A percentile compares a stretch with the other conserved stretches of the same genome.
Conservation (phyloP, 148 eudicot genomes). For the Nepenthes mirabilis region DNA sequence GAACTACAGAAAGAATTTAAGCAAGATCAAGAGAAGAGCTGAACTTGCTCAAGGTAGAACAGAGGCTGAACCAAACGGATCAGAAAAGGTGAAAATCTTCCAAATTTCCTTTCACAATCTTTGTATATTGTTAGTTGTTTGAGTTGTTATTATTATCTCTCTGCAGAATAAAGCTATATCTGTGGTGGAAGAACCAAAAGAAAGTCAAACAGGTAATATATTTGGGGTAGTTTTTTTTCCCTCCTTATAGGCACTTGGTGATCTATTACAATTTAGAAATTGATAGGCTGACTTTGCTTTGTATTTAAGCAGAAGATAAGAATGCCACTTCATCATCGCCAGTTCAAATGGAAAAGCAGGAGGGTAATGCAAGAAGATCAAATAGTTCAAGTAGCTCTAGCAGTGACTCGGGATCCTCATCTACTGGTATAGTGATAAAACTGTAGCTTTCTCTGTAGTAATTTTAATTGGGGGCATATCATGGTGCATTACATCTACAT, state of each 20-base stretch:
- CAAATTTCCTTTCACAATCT: neutral
- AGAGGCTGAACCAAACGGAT: constrained; percentile 21
- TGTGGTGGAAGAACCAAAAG: constrained; percentile 27
- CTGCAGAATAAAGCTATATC: constrained; percentile 29
- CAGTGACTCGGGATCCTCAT: constrained; percentile 68
- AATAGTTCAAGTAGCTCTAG: constrained; percentile 51
- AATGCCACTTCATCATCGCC: constrained; percentile 25
- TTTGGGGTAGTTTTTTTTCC: neutral
- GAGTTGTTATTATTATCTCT: constrained; percentile 2
- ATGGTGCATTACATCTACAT: too few relatives aligned
- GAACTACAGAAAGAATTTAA: constrained; percentile 65
- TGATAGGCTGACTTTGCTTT: neutral
- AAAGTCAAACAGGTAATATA: constrained; percentile 36
- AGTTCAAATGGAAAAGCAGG: constrained; percentile 29
- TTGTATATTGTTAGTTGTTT: neutral
- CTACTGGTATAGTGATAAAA: constrained; percentile 34
- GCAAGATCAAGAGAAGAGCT: constrained; percentile 64
- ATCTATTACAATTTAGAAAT: constrained; percentile 5
- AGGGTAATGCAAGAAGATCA: constrained; percentile 32
- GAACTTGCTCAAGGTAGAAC: constrained; percentile 33
- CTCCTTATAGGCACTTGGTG: neutral
- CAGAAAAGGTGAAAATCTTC: constrained; percentile 29
- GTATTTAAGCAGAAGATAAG: constrained; percentile 30
- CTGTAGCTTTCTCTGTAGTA: constrained; percentile 1
- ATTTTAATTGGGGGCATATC: neutral